phyloP scores from a whole-genome alignment of 2,329 filamentous ascomycete genomes.

The Claviceps purpurea region DNA sequence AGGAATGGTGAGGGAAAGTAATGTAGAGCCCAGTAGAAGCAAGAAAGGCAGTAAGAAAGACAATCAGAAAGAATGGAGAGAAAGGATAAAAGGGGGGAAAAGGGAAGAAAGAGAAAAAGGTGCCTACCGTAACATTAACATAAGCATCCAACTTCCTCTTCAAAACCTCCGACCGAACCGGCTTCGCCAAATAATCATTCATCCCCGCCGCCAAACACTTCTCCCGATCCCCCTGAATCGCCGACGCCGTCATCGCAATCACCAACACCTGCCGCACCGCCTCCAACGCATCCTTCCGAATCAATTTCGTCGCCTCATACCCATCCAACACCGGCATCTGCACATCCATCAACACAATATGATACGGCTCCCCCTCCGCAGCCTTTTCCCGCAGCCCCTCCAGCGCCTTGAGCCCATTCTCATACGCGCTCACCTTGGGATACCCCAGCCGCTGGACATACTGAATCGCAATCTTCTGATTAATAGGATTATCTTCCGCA shows the following conservation, averaged over 20 bases:
- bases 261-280: conserved; percentile 74
- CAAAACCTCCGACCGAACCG: conserved; percentile 76
- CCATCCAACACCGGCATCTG: conserved; percentile 92
- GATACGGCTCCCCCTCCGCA: conserved; percentile 62
- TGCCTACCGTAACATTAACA: conserved; percentile 24
- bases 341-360: conserved; percentile 88
- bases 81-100: not conserved
- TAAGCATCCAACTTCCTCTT: conserved; percentile 65
- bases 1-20: not conserved
- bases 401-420: conserved; percentile 78
- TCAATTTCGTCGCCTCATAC: conserved; percentile 76
- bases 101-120: not conserved
- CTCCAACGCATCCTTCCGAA: conserved; percentile 64
- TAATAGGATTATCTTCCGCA: conserved; percentile 90
- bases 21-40: not conserved
- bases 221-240: conserved; percentile 86
- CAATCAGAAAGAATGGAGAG: no score
- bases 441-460: conserved; percentile 82
- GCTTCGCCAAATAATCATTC: conserved; percentile 95
- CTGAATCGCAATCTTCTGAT: conserved; percentile 84
- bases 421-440: conserved; percentile 68
- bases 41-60: not conserved
- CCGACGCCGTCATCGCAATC: conserved; percentile 93
- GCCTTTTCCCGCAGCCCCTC: conserved; percentile 68
- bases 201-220: conserved; percentile 93